These are phyloP conservation scores for Linum trigynum DNA, from an alignment of 345 rosid species.

Conservation along the genomic window DNA sequence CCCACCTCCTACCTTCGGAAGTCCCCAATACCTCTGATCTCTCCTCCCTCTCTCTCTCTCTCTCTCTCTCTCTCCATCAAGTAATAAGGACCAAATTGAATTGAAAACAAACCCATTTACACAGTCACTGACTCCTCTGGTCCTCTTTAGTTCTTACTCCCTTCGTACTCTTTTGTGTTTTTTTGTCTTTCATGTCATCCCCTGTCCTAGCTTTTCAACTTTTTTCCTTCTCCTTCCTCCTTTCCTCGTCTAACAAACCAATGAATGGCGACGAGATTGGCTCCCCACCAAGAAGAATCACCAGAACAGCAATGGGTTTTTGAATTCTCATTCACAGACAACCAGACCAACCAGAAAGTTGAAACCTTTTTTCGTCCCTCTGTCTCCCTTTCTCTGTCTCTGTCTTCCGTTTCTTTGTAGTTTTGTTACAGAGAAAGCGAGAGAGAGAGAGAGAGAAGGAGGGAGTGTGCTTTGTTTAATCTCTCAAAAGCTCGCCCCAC, in stretches of 20 bases:
- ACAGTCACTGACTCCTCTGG: not conserved
- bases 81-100: constrained; percentile 14
- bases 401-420: not conserved
- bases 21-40: not conserved
- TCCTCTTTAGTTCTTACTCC: not conserved
- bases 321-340: too few species aligned
- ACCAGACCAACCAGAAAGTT: not conserved
- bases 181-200: constrained; percentile 19
- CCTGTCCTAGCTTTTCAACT: constrained; percentile 19
- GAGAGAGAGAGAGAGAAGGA: too few species aligned
- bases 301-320: not conserved
- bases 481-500: not conserved
- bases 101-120: constrained; percentile 5
- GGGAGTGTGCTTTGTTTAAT: too few species aligned
- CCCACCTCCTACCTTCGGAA: too few species aligned
- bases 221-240: constrained; percentile 11
- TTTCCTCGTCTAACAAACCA: not conserved
- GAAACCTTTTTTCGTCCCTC: not conserved
- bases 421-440: too few species aligned
- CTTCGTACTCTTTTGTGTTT: constrained; percentile 9
- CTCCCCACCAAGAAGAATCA: not conserved
- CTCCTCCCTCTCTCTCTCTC: not conserved
- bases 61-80: not conserved
- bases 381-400: constrained; percentile 8
- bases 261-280: not conserved